Conservation (phyloP, 31 red algal species). For the Pterothamnion heteromorphum region DNA sequence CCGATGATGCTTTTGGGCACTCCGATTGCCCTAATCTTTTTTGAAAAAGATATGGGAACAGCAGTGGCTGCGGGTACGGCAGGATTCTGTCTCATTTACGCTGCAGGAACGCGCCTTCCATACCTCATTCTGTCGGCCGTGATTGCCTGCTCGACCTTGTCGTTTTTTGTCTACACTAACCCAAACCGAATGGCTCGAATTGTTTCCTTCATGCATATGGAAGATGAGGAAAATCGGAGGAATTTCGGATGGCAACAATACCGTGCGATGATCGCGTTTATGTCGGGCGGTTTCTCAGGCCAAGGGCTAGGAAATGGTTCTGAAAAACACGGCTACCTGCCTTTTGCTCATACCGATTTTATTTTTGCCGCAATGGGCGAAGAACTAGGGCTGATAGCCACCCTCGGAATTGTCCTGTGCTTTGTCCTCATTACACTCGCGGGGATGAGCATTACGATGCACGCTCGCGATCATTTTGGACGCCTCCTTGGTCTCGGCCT, state of each 20-base stretch:
- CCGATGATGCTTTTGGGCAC: background rate
- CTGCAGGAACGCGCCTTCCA: background rate
- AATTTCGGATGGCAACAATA: background rate
- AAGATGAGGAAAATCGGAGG: background rate
- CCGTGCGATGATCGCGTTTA: background rate
- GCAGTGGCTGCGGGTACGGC: background rate
- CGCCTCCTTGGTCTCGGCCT: background rate
- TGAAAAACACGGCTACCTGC: conserved; percentile 15
- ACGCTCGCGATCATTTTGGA: background rate
- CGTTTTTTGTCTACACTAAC: background rate
- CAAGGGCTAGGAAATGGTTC: background rate
- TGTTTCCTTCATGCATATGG: background rate
- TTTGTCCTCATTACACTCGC: background rate
- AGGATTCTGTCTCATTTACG: background rate
- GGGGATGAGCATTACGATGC: background rate
- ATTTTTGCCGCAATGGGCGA: conserved; percentile 18
- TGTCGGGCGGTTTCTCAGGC: background rate
- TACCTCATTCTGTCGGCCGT: background rate
- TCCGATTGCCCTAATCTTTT: background rate
- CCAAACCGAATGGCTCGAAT: background rate
- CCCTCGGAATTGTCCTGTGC: background rate
- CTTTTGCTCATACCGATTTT: conserved; percentile 27
- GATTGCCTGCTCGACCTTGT: background rate
- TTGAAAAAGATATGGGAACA: conserved; percentile 7
- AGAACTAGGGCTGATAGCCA: conserved; percentile 10